Evolutionary conservation across 768 basidiomycete species (phyloP).

Genomic region (Lentinula raphanica): DNA sequence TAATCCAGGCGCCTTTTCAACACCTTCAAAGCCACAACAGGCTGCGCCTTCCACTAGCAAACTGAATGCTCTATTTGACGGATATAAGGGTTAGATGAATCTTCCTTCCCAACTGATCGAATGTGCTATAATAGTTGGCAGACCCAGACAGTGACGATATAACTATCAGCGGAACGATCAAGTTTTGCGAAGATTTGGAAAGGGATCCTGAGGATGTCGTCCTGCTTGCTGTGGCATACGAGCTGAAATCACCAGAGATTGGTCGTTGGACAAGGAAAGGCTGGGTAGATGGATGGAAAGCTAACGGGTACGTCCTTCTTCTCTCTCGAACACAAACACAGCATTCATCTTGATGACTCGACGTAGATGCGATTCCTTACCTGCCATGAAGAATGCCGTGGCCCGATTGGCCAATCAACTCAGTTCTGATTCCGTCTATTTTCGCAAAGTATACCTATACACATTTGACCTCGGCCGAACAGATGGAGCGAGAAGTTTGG

Average conservation of each 20-base stretch:
- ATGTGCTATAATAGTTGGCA: constrained; percentile 14
- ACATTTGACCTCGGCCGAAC: constrained; percentile 76
- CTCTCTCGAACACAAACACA: background rate
- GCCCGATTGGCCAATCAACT: constrained; percentile 52
- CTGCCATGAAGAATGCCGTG: constrained; percentile 55
- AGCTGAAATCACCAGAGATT: constrained; percentile 69
- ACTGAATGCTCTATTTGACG: constrained; percentile 54
- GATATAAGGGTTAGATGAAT: constrained; percentile 55
- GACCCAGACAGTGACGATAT: constrained; percentile 62
- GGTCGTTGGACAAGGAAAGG: constrained; percentile 67
- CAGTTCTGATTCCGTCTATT: constrained; percentile 61
- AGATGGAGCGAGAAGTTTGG: constrained; percentile 76
- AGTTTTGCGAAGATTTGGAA: constrained; percentile 62
- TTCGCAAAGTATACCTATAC: constrained; percentile 71
- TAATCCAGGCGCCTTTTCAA: constrained; percentile 36
- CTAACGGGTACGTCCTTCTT: constrained; percentile 48
- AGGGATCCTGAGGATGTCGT: constrained; percentile 80
- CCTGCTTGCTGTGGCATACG: constrained; percentile 74
- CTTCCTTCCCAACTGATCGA: background rate
- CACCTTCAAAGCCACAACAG: constrained; percentile 15
- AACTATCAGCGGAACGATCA: constrained; percentile 74
- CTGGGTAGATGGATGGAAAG: constrained; percentile 82
- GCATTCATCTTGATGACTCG: background rate
- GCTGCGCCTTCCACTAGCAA: constrained; percentile 45
- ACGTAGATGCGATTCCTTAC: constrained; percentile 59